Evolutionary conservation across 2,329 filamentous ascomycete genomes (phyloP), one percentile per base, ranked within the genome.

Genomic region (Paraphoma sp.): DNA sequence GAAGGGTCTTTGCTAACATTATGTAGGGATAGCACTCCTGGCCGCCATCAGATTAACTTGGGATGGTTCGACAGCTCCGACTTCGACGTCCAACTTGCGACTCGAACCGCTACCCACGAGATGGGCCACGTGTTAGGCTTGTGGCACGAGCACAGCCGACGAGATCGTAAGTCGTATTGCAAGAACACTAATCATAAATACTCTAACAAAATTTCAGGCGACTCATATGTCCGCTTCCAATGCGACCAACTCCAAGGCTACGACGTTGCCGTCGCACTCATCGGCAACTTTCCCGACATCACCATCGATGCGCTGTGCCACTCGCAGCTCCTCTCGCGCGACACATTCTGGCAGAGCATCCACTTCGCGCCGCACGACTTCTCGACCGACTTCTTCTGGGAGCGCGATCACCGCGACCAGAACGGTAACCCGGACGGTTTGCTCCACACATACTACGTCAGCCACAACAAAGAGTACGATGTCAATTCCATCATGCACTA

Each of bases 91-190:
- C 10, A 38, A 11, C 12, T 4, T 6, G 17, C 23, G 4, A 12
- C 18, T 6, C 6, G 28, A 8, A 30, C 43, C 28, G 28, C 47
- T 4, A 54, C 57, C 7, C 57, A 57, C 18, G 57, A 60, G 41
- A 46, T 60, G 6, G 51, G 57, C 1, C 57, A 57, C 46, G 30
- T 56, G 18, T 23, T 60, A 4, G 51, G 47, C 9, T n/a, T 56
- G 14, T n/a, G 10, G 3, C 57, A 56, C 16, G 48, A 60, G 47
- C 57, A 54, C 8, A 51, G 54, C 23, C 47, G 51, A 14, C 14
- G 14, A 46, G 47, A 52, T 43, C 44, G 57, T 57, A 41, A 53
- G 50, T 33, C 38, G 6, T 9, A 9, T 4, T 33, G 23, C 42
- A 10, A 14, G 3, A 2, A 10, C 33, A 10, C 33, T 10, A 36